A percentile compares a stretch with the other conserved stretches of the same genome.
Conservation (phyloP, 441 rosid species). For the Populus hybrid region DNA sequence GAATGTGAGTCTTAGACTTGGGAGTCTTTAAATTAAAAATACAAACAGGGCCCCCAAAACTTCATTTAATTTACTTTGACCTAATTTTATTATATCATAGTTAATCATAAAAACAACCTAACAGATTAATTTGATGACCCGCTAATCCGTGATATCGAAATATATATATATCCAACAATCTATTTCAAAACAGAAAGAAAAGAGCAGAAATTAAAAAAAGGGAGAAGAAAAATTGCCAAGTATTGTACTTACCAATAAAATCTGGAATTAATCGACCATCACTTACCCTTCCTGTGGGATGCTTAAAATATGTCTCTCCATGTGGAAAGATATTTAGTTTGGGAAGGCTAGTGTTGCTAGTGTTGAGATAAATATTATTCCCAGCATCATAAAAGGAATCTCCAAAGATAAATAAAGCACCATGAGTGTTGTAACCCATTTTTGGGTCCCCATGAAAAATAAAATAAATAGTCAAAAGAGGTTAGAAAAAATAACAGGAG, state of each 20-base stretch:
- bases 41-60: background rate
- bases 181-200: no score
- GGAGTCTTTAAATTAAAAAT: background rate
- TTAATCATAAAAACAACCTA: no score
- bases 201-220: background rate
- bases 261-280: slow-evolving; percentile 19
- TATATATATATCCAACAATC: no score
- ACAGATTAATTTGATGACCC: no score
- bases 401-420: slow-evolving; percentile 5
- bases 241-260: slow-evolving; percentile 8
- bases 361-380: slow-evolving; percentile 5
- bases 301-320: slow-evolving; percentile 1
- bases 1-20: background rate
- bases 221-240: background rate
- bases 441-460: no score
- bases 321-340: background rate
- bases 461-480: no score
- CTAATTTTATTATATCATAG: no score
- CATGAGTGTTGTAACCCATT: no score
- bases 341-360: no score
- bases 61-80: background rate
- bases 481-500: no score
- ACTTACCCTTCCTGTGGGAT: slow-evolving; percentile 1
- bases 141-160: no score
- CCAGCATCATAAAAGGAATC: slow-evolving; percentile 17